phyloP scores from a whole-genome alignment of 306 rosid species.

The Trifolium dubium region DNA sequence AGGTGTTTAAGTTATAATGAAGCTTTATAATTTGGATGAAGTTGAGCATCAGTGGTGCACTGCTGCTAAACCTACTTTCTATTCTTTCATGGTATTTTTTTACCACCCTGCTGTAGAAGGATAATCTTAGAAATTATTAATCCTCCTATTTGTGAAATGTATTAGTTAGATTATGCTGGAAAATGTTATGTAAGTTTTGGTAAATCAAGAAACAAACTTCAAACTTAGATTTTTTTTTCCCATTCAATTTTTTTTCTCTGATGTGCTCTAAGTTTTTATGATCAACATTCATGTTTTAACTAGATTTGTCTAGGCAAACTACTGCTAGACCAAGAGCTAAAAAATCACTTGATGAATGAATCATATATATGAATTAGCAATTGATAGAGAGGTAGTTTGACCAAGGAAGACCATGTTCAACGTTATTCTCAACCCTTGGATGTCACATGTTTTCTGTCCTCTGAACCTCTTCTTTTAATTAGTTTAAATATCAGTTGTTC shows the following conservation, averaged over 20 bases:
- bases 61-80: constrained; percentile 12
- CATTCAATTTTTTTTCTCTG: not conserved
- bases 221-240: not conserved
- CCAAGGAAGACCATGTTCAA: not conserved
- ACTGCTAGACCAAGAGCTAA: not conserved
- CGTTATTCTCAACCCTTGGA: too few species aligned
- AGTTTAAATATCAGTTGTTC: too few species aligned
- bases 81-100: not conserved
- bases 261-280: not conserved
- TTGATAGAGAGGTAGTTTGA: not conserved
- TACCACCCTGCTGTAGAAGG: not conserved
- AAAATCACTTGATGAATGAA: not conserved
- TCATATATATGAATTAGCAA: not conserved
- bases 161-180: not conserved
- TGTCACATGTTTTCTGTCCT: too few species aligned
- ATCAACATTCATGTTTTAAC: not conserved
- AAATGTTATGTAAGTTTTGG: not conserved
- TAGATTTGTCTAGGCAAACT: not conserved
- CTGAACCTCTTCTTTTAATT: too few species aligned
- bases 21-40: not conserved
- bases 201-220: not conserved
- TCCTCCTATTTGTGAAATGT: not conserved
- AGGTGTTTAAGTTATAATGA: constrained; percentile 2
- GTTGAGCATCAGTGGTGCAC: constrained; percentile 10
- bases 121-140: not conserved